Evolutionary conservation across 2,329 filamentous ascomycete species (phyloP).

Genomic region (Xylaria sp.): DNA sequence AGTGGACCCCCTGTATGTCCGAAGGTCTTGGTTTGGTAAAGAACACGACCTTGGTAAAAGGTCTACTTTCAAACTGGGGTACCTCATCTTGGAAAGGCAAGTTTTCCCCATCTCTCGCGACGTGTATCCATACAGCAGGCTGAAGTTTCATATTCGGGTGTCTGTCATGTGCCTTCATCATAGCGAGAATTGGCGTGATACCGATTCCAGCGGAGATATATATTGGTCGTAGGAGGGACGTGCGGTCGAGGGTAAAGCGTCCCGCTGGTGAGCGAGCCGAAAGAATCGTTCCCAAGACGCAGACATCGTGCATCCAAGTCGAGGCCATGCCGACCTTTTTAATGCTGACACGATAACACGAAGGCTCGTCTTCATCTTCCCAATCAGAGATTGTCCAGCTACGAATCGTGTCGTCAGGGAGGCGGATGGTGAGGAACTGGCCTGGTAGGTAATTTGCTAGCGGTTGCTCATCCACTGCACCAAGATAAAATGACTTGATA

Average conservation of each 20-base stretch:
- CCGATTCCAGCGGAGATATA: conserved; percentile 45
- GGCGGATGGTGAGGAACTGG: conserved; percentile 43
- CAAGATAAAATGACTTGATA: conserved; percentile 44
- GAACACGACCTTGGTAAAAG: conserved; percentile 37
- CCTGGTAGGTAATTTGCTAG: conserved; percentile 42
- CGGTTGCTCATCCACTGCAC: conserved; percentile 30
- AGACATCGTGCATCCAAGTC: conserved; percentile 42
- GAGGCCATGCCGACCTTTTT: conserved; percentile 35
- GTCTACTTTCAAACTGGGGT: conserved; percentile 24
- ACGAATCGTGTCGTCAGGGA: conserved; percentile 35
- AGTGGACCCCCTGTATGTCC: conserved; percentile 33
- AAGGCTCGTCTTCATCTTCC: conserved; percentile 32
- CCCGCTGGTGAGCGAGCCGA: conserved; percentile 41
- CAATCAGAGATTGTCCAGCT: conserved; percentile 45
- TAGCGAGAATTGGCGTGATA: conserved; percentile 43
- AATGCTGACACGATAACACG: conserved; percentile 43
- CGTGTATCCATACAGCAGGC: conserved; percentile 42
- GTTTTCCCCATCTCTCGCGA: conserved; percentile 26
- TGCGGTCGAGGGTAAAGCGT: conserved; percentile 41
- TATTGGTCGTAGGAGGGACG: conserved; percentile 33
- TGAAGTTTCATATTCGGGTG: conserved; percentile 35
- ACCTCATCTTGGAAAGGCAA: conserved; percentile 36
- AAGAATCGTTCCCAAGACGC: conserved; percentile 32
- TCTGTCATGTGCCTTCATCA: conserved; percentile 42
- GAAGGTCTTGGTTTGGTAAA: conserved; percentile 36